Conservation (phyloP, 176 grass and related monocot genomes). For the Oryza glumipatula region DNA sequence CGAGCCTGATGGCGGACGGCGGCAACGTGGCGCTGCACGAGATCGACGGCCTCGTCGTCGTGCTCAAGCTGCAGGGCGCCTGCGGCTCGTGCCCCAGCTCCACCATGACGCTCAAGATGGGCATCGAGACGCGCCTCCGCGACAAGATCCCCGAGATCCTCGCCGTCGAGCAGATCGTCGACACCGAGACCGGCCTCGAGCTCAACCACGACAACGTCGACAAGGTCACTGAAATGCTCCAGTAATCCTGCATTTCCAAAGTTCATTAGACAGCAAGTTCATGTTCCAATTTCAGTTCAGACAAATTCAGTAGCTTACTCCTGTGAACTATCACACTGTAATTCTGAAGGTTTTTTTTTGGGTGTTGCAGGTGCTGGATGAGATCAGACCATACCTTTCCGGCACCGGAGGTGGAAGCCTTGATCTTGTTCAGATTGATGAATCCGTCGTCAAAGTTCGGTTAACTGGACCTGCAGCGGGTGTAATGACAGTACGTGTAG, state of each 20-base stretch:
- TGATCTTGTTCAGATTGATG: constrained; percentile 70
- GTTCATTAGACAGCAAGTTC: neutral
- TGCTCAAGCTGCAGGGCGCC: constrained; percentile 91
- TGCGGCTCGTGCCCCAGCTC: constrained; percentile 98
- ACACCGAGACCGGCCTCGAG: constrained; percentile 93
- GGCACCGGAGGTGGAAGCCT: constrained; percentile 89
- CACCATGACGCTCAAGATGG: constrained; percentile 98
- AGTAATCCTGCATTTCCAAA: neutral
- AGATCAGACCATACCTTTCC: constrained; percentile 93
- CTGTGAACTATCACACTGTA: neutral
- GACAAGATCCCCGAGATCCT: constrained; percentile 96
- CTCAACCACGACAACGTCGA: constrained; percentile 83
- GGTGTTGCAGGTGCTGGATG: constrained; percentile 72
- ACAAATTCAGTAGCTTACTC: neutral
- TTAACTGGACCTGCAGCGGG: constrained; percentile 80
- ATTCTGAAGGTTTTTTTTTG: constrained; percentile 20
- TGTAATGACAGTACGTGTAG: constrained; percentile 93
- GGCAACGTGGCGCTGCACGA: constrained; percentile 94
- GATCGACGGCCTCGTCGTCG: constrained; percentile 91
- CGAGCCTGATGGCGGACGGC: constrained; percentile 89
- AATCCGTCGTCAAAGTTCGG: constrained; percentile 71
- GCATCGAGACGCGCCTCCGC: constrained; percentile 85
- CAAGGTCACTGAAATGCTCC: constrained; percentile 53
- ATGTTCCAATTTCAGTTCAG: neutral
- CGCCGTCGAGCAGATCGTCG: constrained; percentile 83